Evolutionary conservation across 2,329 filamentous ascomycete species (phyloP).

Genomic region (Penicillium corylophilum): DNA sequence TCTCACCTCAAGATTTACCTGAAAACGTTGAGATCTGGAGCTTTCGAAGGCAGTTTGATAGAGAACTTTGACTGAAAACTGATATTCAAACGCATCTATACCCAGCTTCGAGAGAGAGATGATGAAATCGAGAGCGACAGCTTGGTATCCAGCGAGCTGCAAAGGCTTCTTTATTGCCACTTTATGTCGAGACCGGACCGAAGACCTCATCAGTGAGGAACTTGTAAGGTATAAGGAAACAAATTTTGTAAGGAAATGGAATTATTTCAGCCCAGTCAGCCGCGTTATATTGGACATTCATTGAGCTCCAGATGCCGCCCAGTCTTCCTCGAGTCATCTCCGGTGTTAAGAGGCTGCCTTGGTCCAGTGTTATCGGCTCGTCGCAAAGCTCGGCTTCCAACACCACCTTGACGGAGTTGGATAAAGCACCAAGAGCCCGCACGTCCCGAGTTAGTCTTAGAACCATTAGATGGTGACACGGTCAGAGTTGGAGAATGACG

Average conservation of each 20-base stretch:
- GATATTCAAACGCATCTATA: not conserved
- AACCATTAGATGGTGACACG: constrained; percentile 53
- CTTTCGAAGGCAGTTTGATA: constrained; percentile 11
- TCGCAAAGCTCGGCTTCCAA: constrained; percentile 34
- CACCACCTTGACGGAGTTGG: constrained; percentile 44
- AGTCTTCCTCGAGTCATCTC: constrained; percentile 53
- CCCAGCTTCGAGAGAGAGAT: constrained; percentile 13
- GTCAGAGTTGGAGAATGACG: constrained; percentile 49
- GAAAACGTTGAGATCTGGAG: constrained; percentile 14
- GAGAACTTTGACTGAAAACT: constrained; percentile 18
- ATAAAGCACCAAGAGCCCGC: constrained; percentile 54
- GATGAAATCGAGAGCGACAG: constrained; percentile 34
- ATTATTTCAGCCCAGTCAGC: constrained; percentile 17
- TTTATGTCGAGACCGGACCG: not conserved
- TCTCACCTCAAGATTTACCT: constrained; percentile 17
- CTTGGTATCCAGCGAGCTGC: constrained; percentile 34
- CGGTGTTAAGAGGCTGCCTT: constrained; percentile 46
- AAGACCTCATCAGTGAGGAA: constrained; percentile 1
- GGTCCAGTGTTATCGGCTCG: constrained; percentile 30
- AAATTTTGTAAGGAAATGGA: constrained; percentile 16
- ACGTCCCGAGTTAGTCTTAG: constrained; percentile 57
- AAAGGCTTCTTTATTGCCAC: constrained; percentile 17
- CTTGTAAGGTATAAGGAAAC: not conserved
- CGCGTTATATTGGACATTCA: constrained; percentile 50
- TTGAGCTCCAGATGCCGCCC: constrained; percentile 49